phyloP scores from a whole-genome alignment of 2,329 filamentous ascomycete genomes.

The Ophioceras dolichostomum region DNA sequence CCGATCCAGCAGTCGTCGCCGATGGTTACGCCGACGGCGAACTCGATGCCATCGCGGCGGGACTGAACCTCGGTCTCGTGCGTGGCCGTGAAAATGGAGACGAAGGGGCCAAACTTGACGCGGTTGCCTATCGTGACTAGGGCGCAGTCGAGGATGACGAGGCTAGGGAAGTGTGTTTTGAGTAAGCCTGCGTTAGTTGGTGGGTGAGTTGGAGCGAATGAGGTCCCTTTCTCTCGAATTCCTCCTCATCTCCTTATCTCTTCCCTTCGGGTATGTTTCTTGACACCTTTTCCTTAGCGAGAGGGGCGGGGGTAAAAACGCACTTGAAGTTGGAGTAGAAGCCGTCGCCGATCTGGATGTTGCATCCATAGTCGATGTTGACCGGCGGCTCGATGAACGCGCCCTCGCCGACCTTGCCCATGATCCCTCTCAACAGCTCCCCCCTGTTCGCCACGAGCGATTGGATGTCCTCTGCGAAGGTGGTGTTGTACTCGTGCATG shows the following conservation, averaged over 20 bases:
- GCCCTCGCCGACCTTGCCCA: constrained; percentile 37
- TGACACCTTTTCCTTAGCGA: too few relatives aligned
- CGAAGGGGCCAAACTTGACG: constrained; percentile 60
- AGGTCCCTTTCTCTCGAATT: too few relatives aligned
- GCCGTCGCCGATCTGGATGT: constrained; percentile 46
- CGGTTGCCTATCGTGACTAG: constrained; percentile 57
- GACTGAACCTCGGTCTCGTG: constrained; percentile 54
- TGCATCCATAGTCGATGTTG: constrained; percentile 53
- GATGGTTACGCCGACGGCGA: constrained; percentile 31
- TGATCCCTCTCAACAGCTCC: constrained; percentile 32
- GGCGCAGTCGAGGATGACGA: constrained; percentile 62
- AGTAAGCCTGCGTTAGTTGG: neutral
- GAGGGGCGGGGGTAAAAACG: too few relatives aligned
- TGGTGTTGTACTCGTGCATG: constrained; percentile 45
- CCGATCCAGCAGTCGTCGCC: constrained; percentile 45
- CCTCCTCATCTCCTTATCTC: too few relatives aligned
- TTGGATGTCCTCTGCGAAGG: constrained; percentile 35
- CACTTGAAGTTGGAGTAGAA: constrained; percentile 52
- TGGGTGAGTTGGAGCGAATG: too few relatives aligned
- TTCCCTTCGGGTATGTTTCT: too few relatives aligned
- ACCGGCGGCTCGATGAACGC: constrained; percentile 49
- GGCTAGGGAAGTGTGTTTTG: constrained; percentile 14
- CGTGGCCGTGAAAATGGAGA: constrained; percentile 57
- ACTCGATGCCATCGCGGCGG: constrained; percentile 33
- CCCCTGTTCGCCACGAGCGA: constrained; percentile 26